A percentile compares a stretch with the other conserved stretches of the same genome.
Conservation (phyloP, 441 rosid genomes). For the Syzygium syzygioides region DNA sequence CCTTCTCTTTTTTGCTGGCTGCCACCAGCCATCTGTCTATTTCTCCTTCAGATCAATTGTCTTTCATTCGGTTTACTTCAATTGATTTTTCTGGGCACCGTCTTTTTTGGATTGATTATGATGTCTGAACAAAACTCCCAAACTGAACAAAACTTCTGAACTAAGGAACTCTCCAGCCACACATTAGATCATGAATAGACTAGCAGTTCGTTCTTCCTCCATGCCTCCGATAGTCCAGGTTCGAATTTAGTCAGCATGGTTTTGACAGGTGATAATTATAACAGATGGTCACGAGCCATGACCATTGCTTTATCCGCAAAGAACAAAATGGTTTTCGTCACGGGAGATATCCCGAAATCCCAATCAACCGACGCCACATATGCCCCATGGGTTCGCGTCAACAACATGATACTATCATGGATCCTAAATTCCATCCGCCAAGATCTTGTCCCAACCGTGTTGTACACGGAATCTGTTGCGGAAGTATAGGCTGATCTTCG, state of each 20-base stretch:
- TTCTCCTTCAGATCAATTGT: background rate
- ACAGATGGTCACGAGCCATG: background rate
- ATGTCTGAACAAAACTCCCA: background rate
- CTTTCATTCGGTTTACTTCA: background rate
- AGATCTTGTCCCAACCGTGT: background rate
- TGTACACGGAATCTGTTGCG: background rate
- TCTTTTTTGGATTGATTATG: too few species aligned
- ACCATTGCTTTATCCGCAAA: background rate
- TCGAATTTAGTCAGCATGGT: background rate
- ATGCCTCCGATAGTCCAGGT: background rate
- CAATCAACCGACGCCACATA: rapidly evolving
- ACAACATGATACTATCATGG: background rate
- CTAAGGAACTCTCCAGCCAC: background rate
- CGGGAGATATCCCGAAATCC: background rate
- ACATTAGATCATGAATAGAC: background rate
- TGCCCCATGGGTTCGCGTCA: background rate
- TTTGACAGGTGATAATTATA: background rate
- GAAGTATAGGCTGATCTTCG: background rate
- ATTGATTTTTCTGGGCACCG: background rate
- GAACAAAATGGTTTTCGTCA: background rate
- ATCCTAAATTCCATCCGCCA: background rate
- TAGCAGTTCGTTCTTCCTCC: background rate
- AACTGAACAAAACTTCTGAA: too few species aligned
- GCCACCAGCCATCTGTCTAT: background rate
- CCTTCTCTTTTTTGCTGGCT: background rate